Conservation (phyloP, 2,329 filamentous ascomycete species). For the Xylariomycetidae sp. region DNA sequence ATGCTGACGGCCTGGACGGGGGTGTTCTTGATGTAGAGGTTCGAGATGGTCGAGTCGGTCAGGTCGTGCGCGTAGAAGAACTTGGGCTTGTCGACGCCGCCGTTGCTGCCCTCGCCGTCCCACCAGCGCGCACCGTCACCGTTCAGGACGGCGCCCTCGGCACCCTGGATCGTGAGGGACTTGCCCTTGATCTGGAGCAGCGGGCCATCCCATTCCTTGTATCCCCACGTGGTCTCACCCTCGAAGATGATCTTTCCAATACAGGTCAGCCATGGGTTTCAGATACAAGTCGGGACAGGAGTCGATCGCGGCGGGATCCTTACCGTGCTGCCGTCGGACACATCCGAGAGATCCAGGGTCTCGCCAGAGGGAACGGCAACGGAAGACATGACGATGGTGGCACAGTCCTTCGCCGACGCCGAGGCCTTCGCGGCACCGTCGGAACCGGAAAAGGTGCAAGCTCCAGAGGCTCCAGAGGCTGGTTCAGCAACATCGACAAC, state of each 20-base stretch:
- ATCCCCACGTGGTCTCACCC: conserved; percentile 61
- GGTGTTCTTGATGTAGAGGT: conserved; percentile 46
- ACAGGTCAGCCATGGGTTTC: conserved; percentile 1
- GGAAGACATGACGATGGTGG: conserved; percentile 45
- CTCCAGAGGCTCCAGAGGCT: too few species aligned
- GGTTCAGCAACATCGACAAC: too few species aligned
- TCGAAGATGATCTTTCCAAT: conserved; percentile 48
- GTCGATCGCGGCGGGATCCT: too few species aligned
- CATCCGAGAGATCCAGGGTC: conserved; percentile 51
- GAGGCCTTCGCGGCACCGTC: conserved; percentile 31
- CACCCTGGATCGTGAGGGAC: conserved; percentile 47
- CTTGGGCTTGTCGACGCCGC: conserved; percentile 58
- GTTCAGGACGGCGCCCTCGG: conserved; percentile 46
- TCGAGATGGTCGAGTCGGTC: conserved; percentile 39
- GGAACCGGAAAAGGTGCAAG: conserved; percentile 51
- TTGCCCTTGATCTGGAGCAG: conserved; percentile 56
- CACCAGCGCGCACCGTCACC: conserved; percentile 53
- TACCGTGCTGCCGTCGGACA: conserved; percentile 43
- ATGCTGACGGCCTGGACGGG: conserved; percentile 47
- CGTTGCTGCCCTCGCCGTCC: conserved; percentile 55
- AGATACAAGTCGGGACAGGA: background rate
- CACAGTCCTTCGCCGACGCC: conserved; percentile 44
- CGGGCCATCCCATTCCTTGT: conserved; percentile 59
- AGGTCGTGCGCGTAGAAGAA: conserved; percentile 53
- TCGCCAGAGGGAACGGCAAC: conserved; percentile 51